These are phyloP conservation scores for Durio zibethinus DNA, from an alignment of 345 rosid species.

Conservation along the genomic window DNA sequence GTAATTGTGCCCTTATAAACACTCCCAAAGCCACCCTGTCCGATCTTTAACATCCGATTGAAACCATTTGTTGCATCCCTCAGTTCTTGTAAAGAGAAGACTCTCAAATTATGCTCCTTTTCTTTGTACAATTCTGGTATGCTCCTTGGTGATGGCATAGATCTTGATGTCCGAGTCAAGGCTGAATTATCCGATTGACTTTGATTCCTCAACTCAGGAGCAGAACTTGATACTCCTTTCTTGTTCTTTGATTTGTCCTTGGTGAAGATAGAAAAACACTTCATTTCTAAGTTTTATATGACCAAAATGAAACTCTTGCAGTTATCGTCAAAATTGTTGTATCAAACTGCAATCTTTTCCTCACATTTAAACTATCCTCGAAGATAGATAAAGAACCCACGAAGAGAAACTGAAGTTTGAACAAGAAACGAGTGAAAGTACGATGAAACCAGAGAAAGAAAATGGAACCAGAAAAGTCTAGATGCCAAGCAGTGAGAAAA, in stretches of 20 bases:
- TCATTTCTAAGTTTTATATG: conserved; percentile 24
- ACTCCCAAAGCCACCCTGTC: conserved; percentile 97
- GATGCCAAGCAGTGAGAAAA: not conserved
- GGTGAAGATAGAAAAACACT: conserved; percentile 38
- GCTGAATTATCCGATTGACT: conserved; percentile 14
- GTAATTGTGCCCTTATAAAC: conserved; percentile 72
- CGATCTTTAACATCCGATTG: conserved; percentile 61
- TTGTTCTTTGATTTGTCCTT: conserved; percentile 43
- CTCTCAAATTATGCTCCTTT: conserved; percentile 57
- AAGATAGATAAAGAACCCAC: not conserved
- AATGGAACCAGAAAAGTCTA: not conserved
- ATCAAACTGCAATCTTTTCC: not conserved
- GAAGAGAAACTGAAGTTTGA: not conserved
- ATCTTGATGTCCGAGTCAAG: conserved; percentile 31
- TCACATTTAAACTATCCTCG: not conserved
- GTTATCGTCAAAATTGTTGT: not conserved
- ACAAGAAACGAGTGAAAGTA: not conserved
- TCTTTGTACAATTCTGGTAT: conserved; percentile 59
- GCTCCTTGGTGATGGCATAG: conserved; percentile 60
- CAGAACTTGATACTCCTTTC: conserved; percentile 42
- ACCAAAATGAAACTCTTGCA: not conserved
- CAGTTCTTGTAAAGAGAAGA: conserved; percentile 62
- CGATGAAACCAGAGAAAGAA: not conserved
- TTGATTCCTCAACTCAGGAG: conserved; percentile 45
- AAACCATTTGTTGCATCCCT: conserved; percentile 68